Base-by-base conservation (phyloP, 129 eudicot species). In the Helichrysum umbraculigerum region DNA sequence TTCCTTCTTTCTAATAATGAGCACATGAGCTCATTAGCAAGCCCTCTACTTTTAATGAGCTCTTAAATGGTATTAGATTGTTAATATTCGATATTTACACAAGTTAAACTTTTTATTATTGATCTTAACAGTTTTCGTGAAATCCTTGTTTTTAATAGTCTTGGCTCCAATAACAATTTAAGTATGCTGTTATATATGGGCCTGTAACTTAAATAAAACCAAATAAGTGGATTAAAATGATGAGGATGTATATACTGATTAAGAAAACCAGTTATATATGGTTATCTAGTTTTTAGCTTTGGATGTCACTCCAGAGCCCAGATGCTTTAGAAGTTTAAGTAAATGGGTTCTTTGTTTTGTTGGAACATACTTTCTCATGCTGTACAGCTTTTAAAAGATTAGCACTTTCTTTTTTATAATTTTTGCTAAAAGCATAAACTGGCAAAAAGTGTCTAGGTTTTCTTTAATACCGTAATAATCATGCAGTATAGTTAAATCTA, bases 401-500 rank as follows among this genome's bases (percentile, higher is more conserved):
- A 57, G 62, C 62, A 54, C 2, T 3, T 52, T 16, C 60, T 54
- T 16, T 4, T 6, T 4, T 54, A 17, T n/a, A n/a, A 4, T 12
- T 57, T 57, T 29, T 57, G 29, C 62, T 20, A 57, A 21, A 9
- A 22, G 41, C 78, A 60, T 37, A 37, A 14, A 6, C 60, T 37
- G 68, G 10, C 58, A 7, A 73, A 59, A 4, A 17, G 35, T 4
- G 16, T 44, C 19, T 50, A 47, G 14, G 12, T 64, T 64, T 75
- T 4, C 11, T 44, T 4, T 21, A 11, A 4, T 28, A 51, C 20
- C 64, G 10, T 51, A 8, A 37, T 34, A 64, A 54, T 29, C 57
- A 20, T 66, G 81, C 20, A 58, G 69, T 69, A 54, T 72, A 52
- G 17, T 70, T 68, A 47, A 50, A 11, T 66, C 61, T 32, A 41